Conservation (phyloP, 768 basidiomycete genomes). For the Cystofilobasidium bisporidii region DNA sequence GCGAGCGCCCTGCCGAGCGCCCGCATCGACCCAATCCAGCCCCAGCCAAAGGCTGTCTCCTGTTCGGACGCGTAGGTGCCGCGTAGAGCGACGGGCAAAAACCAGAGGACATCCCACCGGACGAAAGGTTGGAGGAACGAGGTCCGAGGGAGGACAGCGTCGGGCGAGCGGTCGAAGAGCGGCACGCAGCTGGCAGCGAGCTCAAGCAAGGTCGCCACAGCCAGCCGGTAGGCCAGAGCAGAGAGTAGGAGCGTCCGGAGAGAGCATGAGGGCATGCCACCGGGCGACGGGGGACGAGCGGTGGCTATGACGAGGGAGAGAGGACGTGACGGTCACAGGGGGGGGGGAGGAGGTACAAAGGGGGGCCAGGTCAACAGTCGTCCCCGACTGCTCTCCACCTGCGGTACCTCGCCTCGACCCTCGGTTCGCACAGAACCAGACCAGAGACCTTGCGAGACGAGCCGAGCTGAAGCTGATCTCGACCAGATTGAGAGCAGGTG, state of each 20-base stretch:
- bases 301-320: too few relatives aligned
- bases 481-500: too few relatives aligned
- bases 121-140: conserved; percentile 42
- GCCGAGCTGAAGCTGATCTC: too few relatives aligned
- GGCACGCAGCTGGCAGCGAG: conserved; percentile 18
- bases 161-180: conserved; percentile 28
- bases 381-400: too few relatives aligned
- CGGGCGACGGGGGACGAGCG: too few relatives aligned
- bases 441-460: too few relatives aligned
- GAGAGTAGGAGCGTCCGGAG: neutral
- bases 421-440: too few relatives aligned
- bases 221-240: conserved; percentile 9
- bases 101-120: conserved; percentile 86
- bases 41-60: conserved; percentile 80
- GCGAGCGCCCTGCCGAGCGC: conserved; percentile 28
- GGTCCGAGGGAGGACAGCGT: conserved; percentile 1
- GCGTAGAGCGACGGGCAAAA: conserved; percentile 54
- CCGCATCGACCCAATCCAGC: conserved; percentile 52
- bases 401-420: too few relatives aligned
- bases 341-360: too few relatives aligned
- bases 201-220: neutral
- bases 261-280: neutral
- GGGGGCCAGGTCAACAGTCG: too few relatives aligned
- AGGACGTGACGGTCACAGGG: too few relatives aligned
- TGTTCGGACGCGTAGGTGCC: conserved; percentile 58